Base-by-base conservation (phyloP, 805 yeast genomes). In the Metschnikowia kofuensis region DNA sequence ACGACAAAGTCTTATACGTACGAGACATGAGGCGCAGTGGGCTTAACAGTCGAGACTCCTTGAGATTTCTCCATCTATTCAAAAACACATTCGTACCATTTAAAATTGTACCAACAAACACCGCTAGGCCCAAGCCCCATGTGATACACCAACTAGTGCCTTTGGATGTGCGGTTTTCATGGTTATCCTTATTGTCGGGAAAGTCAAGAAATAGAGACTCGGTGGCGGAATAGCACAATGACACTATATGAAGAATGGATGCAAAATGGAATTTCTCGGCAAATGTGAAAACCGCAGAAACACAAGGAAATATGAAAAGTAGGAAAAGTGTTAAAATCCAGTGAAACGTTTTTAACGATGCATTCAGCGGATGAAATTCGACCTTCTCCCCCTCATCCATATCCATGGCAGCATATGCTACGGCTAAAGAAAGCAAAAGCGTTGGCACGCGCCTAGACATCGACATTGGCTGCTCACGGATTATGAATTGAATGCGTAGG, bases 71-170 rank as follows among this genome's bases (percentile, higher is more conserved):
- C 53, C 52, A 53, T 26, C 63, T 62, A 52, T 67, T 67, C 48
- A 68, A 62, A 48, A 77, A 50, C 40, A 72, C 52, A 48, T 76
- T 74, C 12, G 82, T 69, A 0, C 88, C 87, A 40, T 78, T 76
- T 26, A 82, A 67, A 9, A 80, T 51, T 28, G 78, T 71, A 0
- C 89, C 91, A 15, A 77, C 54, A 50, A 84, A 75, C 1, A 84
- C 67, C 1, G 81, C 71, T 4, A 66, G 51, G 4, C 76, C 75
- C 40, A 78, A 69, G 38, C 79, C 67, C 27, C 79, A 60, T 27
- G 78, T 62, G 43, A 85, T 67, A 54, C 81, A 77, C 84, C 86
- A 80, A n/a, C 82, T 80, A 0, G 89, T 80, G 0, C 88, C 89
- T 47, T 80, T 72, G 11, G 87, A 80, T 0, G 89, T 82, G 48